A percentile compares a stretch with the other conserved stretches of the same genome.
phyloP scores from a whole-genome alignment of 1,139 yeast genomes.

The Meyerozyma elateridarum region DNA sequence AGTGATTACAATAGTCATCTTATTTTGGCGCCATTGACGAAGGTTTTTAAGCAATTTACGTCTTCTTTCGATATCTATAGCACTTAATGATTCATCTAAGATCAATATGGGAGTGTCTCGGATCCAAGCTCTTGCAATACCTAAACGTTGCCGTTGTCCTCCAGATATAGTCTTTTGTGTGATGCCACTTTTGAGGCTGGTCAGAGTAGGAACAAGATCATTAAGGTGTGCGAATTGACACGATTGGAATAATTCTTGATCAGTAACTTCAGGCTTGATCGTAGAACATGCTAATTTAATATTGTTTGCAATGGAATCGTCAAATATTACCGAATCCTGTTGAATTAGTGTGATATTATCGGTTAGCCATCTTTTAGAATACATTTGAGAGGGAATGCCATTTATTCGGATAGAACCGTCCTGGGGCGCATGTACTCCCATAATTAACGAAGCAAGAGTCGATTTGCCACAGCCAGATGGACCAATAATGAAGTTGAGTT shows the following conservation, averaged over 20 bases:
- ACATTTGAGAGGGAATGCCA: conserved; percentile 45
- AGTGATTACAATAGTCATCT: conserved; percentile 75
- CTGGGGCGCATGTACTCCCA: conserved; percentile 49
- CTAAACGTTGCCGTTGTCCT: conserved; percentile 82
- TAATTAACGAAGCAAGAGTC: conserved; percentile 60
- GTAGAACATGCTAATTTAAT: conserved; percentile 50
- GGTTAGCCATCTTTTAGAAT: conserved; percentile 51
- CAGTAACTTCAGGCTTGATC: conserved; percentile 26
- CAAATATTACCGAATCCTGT: conserved; percentile 64
- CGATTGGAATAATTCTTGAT: conserved; percentile 37
- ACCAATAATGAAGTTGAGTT: conserved; percentile 67
- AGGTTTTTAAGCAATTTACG: conserved; percentile 43
- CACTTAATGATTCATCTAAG: conserved; percentile 82
- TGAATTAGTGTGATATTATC: conserved; percentile 68
- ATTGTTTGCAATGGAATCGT: conserved; percentile 60
- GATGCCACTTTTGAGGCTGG: conserved; percentile 51
- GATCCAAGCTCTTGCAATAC: conserved; percentile 76
- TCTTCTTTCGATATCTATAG: conserved; percentile 57
- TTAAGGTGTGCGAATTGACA: conserved; percentile 47
- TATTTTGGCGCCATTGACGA: conserved; percentile 56
- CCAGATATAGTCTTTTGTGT: conserved; percentile 69
- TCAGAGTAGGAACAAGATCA: conserved; percentile 44
- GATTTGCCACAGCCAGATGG: conserved; percentile 92
- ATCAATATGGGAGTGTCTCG: conserved; percentile 70
- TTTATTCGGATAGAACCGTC: conserved; percentile 29